Percentiles rank a stretch among this genome's conserved stretches.
Evolutionary conservation across 2,329 filamentous ascomycete genomes (phyloP).

Genomic region (Aureobasidium sp.): DNA sequence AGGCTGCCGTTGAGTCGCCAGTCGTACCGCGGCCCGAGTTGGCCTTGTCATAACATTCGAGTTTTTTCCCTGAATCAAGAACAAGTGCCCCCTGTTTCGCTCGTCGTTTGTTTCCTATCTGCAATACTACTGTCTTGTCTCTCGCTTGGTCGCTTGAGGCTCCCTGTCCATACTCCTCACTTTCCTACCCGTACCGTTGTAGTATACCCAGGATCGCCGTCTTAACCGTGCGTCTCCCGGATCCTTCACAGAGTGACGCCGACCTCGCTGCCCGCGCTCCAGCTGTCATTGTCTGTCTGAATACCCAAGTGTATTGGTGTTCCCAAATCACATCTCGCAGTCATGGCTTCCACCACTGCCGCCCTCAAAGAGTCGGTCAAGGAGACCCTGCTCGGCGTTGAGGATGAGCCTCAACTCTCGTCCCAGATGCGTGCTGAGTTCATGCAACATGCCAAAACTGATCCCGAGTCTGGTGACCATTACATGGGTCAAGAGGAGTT

Average conservation of each 20-base stretch:
- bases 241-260: background rate
- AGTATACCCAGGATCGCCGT: background rate
- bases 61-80: background rate
- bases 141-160: background rate
- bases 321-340: background rate
- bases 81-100: background rate
- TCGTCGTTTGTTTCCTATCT: background rate
- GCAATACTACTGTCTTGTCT: background rate
- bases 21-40: background rate
- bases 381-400: constrained; percentile 56
- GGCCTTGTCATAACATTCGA: background rate
- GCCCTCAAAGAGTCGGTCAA: constrained; percentile 62
- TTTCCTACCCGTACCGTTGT: background rate
- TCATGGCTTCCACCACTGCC: constrained; percentile 21
- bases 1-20: background rate
- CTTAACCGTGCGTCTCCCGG: constrained; percentile 7
- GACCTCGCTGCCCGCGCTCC: constrained; percentile 8
- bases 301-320: background rate
- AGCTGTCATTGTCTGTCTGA: constrained; percentile 1
- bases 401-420: constrained; percentile 52
- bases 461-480: constrained; percentile 65
- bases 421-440: constrained; percentile 70
- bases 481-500: constrained; percentile 83
- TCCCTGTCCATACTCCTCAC: background rate
- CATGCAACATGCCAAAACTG: constrained; percentile 64